Conservation (phyloP, 164 flowering plant genomes). For the Cinnamomum micranthum region DNA sequence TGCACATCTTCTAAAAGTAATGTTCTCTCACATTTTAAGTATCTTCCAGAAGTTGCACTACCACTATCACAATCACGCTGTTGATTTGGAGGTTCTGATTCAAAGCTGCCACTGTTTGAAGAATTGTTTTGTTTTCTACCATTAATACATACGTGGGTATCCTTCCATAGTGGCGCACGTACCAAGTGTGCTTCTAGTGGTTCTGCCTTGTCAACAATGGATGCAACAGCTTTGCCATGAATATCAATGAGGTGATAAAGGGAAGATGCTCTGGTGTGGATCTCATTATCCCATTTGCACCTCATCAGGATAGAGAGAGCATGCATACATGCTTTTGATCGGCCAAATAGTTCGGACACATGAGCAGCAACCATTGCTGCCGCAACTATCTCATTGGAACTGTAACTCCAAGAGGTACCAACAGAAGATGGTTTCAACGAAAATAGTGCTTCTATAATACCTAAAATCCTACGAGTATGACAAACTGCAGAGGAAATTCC, state of each 20-base stretch:
- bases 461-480: slow-evolving; percentile 77
- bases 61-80: slow-evolving; percentile 17
- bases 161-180: slow-evolving; percentile 50
- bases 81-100: slow-evolving; percentile 23
- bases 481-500: slow-evolving; percentile 64
- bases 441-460: slow-evolving; percentile 87
- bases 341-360: slow-evolving; percentile 80
- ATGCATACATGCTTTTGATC: slow-evolving; percentile 88
- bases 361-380: slow-evolving; percentile 99
- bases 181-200: slow-evolving; percentile 73
- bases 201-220: slow-evolving; percentile 85
- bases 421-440: slow-evolving; percentile 85
- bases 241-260: slow-evolving; percentile 83
- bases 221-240: slow-evolving; percentile 86
- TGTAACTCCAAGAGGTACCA: slow-evolving; percentile 89
- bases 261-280: slow-evolving; percentile 73
- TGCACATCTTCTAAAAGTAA: slow-evolving; percentile 35
- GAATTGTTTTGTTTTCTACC: slow-evolving; percentile 29
- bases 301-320: slow-evolving; percentile 71
- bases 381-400: slow-evolving; percentile 94
- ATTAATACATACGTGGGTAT: slow-evolving; percentile 26
- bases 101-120: slow-evolving; percentile 26
- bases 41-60: slow-evolving; percentile 22
- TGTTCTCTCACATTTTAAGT: slow-evolving; percentile 31
- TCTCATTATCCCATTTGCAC: slow-evolving; percentile 90